Evolutionary conservation across 805 yeast species (phyloP).

Genomic region (Saccharomycopsis amapae): DNA sequence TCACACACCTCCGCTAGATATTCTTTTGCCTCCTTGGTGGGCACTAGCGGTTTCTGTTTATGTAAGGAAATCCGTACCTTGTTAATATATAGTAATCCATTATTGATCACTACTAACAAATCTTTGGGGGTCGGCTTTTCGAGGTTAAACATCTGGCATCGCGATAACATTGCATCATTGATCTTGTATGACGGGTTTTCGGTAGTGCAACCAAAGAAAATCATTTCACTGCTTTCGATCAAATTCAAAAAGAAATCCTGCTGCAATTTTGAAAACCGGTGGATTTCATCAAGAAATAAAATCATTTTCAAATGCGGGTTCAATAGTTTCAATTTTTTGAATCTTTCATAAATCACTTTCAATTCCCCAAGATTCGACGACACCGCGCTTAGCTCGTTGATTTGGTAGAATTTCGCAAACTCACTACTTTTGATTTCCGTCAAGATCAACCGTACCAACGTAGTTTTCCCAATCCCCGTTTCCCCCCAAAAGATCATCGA

Average conservation of each 20-base stretch:
- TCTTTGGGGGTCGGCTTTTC: conserved; percentile 46
- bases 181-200: conserved; percentile 86
- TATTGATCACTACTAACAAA: conserved; percentile 41
- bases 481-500: conserved; percentile 93
- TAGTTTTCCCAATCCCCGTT: conserved; percentile 90
- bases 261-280: conserved; percentile 76
- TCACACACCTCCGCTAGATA: conserved; percentile 66
- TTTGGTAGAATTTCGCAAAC: conserved; percentile 30
- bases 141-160: conserved; percentile 78
- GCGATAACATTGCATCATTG: conserved; percentile 73
- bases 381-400: conserved; percentile 84
- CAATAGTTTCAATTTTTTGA: conserved; percentile 27
- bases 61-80: conserved; percentile 24
- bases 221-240: conserved; percentile 77
- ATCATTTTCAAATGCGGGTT: conserved; percentile 45
- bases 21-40: conserved; percentile 47
- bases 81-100: conserved; percentile 56
- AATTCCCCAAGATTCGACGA: conserved; percentile 61
- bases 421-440: conserved; percentile 27
- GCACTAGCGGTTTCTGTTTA: conserved; percentile 10
- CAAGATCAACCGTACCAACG: conserved; percentile 52
- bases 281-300: conserved; percentile 88
- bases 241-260: conserved; percentile 83
- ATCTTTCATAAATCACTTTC: conserved; percentile 46
- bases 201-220: conserved; percentile 89